Conservation (phyloP, 1,284 basidiomycete genomes). For the Cutaneotrichosporon sp. region DNA sequence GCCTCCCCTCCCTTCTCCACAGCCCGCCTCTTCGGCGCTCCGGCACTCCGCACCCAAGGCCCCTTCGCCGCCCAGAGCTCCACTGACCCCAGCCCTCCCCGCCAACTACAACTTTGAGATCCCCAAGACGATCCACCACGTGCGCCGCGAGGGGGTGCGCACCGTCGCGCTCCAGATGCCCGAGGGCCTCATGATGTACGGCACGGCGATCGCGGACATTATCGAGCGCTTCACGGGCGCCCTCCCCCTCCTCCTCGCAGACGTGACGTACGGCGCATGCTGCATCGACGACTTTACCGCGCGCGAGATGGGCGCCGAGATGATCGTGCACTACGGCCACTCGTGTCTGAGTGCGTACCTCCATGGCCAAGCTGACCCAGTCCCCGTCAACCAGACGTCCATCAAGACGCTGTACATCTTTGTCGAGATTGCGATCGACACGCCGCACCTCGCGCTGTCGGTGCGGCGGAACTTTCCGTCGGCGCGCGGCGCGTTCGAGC, state of each 20-base stretch:
- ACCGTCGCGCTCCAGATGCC: slow-evolving; percentile 64
- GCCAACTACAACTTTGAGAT: slow-evolving; percentile 96
- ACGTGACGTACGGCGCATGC: slow-evolving; percentile 97
- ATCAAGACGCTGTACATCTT: slow-evolving; percentile 98
- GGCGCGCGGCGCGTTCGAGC: slow-evolving; percentile 44
- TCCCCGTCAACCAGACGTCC: slow-evolving; percentile 85
- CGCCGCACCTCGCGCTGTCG: slow-evolving; percentile 68
- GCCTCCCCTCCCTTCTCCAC: no score
- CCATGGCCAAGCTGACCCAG: slow-evolving; percentile 56
- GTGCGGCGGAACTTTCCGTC: slow-evolving; percentile 89
- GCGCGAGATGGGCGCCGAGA: slow-evolving; percentile 92
- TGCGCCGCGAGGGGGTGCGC: slow-evolving; percentile 70
- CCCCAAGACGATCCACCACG: slow-evolving; percentile 94
- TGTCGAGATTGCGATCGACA: slow-evolving; percentile 93
- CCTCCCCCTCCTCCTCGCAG: slow-evolving; percentile 56
- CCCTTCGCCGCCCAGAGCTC: no score
- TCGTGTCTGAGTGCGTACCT: slow-evolving; percentile 79
- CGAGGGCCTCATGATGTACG: slow-evolving; percentile 97
- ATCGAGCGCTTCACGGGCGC: slow-evolving; percentile 68
- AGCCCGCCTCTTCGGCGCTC: neutral
- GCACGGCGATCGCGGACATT: slow-evolving; percentile 95
- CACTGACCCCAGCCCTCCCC: slow-evolving; percentile 59
- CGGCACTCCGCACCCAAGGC: no score
- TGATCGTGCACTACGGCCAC: slow-evolving; percentile 98
- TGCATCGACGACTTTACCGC: slow-evolving; percentile 99